Base-by-base conservation (phyloP, 495 filamentous ascomycete genomes). In the Hypoxylon perforatum region DNA sequence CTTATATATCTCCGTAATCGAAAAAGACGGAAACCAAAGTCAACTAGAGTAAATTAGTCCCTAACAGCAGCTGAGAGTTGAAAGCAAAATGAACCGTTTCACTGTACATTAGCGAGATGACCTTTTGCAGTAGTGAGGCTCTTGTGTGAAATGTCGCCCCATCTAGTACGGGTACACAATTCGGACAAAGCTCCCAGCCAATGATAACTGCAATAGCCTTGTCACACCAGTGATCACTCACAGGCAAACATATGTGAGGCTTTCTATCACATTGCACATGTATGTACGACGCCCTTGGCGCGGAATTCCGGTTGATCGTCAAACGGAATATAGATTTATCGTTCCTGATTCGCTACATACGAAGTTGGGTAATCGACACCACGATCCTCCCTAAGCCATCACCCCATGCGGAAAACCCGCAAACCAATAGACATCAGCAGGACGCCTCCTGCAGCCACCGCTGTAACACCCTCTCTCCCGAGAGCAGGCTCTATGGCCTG, bases 301-400 rank as follows among this genome's bases (percentile, higher is more conserved):
- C 36, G 17, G n/a, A 30, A 38, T 39, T 39, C 39, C 11, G 12
- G 56, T 10, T 12, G 11, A n/a, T n/a, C 38, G 35, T 46, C 25
- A 19, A 45, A 45, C 5, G 44, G 45, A 38, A 45, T 47, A 23
- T n/a, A 12, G 41, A 46, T 15, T 58, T 41, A 47, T 48, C 3
- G 3, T 54, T 48, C 21, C 46, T 62, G 22, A 58, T 62, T 57
- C 48, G 48, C 53, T 57, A 45, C 9, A 55, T 59, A 48, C 48
- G 42, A 53, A 46, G 53, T 59, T n/a, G 19, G 21, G 23, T 59
- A 42, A 15, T 14, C 28, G 56, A 63, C 59, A 54, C 54, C 59
- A 42, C 49, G n/a, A 68, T 14, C 49, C 50, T 42, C 36, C 39
- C 17, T 36, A 3, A 49, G 23, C 35, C 53, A 49, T 55, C 36